These are phyloP conservation scores for Oryza meridionalis DNA, from an alignment of 176 grass and related monocot species.

Conservation along the genomic window DNA sequence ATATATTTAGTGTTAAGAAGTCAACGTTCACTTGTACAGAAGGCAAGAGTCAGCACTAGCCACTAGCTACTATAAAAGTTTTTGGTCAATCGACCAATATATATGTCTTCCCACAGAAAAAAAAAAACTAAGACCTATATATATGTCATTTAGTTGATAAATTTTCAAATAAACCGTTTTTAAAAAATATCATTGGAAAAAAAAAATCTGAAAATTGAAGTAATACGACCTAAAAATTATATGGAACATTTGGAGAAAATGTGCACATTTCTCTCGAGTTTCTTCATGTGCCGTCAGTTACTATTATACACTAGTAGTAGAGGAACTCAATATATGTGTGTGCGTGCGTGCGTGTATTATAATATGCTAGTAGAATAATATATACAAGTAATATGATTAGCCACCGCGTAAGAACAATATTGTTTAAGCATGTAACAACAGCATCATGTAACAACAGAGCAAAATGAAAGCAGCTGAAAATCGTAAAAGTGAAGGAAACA, in stretches of 20 bases:
- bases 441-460: not conserved
- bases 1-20: slow-evolving; percentile 16
- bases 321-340: not conserved
- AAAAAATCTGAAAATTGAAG: not conserved
- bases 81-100: not conserved
- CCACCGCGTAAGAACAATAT: not conserved
- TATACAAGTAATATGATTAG: not conserved
- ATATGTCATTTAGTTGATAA: slow-evolving; percentile 4
- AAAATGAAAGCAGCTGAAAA: not conserved
- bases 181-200: not conserved
- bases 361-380: not conserved
- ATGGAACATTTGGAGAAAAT: not conserved
- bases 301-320: not conserved
- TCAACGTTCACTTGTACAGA: slow-evolving; percentile 6
- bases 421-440: not conserved
- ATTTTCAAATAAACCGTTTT: slow-evolving; percentile 1
- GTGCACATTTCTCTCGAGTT: not conserved
- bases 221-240: too few relatives aligned
- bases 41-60: not conserved
- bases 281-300: slow-evolving; percentile 15
- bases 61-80: not conserved
- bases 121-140: not conserved
- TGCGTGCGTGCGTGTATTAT: not conserved
- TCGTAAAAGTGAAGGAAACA: not conserved
- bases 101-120: not conserved